Evolutionary conservation across 2,329 filamentous ascomycete genomes (phyloP).

Genomic region (Coniochaeta hoffmannii): DNA sequence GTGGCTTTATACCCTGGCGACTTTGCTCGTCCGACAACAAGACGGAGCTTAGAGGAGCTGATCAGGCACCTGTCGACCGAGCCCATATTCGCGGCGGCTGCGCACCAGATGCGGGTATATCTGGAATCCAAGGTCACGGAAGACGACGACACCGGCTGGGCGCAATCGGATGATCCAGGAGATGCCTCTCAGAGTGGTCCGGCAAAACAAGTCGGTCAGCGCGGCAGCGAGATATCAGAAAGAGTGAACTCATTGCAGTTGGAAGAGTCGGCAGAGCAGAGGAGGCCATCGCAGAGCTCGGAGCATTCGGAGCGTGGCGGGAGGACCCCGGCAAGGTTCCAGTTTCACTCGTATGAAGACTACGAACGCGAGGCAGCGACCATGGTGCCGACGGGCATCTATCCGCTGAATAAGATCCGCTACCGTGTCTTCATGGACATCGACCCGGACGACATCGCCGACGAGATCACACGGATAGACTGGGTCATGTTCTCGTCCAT

Average conservation of each 20-base stretch:
- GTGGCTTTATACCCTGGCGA: constrained; percentile 85
- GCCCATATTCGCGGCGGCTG: constrained; percentile 76
- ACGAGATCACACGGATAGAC: constrained; percentile 90
- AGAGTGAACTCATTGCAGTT: constrained; percentile 42
- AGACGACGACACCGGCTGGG: constrained; percentile 91
- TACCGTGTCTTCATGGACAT: constrained; percentile 89
- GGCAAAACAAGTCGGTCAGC: constrained; percentile 4
- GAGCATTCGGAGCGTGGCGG: constrained; percentile 31
- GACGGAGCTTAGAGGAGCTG: constrained; percentile 66
- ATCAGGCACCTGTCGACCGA: constrained; percentile 66
- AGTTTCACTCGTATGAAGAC: constrained; percentile 63
- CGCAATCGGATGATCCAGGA: constrained; percentile 62
- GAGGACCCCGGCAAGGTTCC: constrained; percentile 34
- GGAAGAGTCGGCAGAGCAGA: constrained; percentile 34
- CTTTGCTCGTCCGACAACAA: constrained; percentile 73
- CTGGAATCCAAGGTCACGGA: constrained; percentile 66
- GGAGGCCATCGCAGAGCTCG: constrained; percentile 39
- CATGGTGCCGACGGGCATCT: constrained; percentile 61
- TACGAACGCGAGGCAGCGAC: constrained; percentile 72
- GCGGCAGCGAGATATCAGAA: constrained; percentile 28
- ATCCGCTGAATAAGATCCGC: constrained; percentile 72
- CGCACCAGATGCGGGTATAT: constrained; percentile 75
- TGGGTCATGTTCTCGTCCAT: constrained; percentile 98
- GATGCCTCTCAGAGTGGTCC: neutral
- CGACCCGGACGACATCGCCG: constrained; percentile 76